Base-by-base conservation (phyloP, 257 asterid species). In the Cynanchum wilfordii region DNA sequence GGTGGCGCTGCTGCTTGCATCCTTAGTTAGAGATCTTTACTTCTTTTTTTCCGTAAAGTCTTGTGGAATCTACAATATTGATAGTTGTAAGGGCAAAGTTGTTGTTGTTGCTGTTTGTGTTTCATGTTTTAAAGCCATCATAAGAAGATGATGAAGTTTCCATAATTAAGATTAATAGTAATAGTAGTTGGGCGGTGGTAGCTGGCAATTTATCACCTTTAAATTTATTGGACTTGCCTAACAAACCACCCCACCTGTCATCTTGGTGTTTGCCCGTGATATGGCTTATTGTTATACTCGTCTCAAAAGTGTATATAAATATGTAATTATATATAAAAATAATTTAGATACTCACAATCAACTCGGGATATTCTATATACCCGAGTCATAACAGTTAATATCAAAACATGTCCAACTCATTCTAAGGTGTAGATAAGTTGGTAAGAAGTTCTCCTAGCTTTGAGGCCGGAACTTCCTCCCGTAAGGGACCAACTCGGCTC, bases 1-100 rank as follows among this genome's bases (percentile, higher is more conserved):
- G 33, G 15, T 7, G 80, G 82, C 19, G 68, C 47, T 33, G 68
- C 25, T 33, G 68, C 25, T 62, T 33, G 25, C 68, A 62, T 62
- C 68, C 19, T 62, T 33, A 12, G 8, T 30, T 44, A 33, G 3
- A 2, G 11, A 42, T 42, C 47, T 42, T 62, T 62, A 1, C 67
- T 30, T 2, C 33, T 30, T 30, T 30, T 30, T 59, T 59, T 56
- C 30, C 44, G 42, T 19, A 59, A 6, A 25, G 17, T 30, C 45
- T 60, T 60, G 19, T 58, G 36, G 27, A 6, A 60, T 60, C 68
- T 30, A 24, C 12, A 7, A 7, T 2, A 10, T 0, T 15, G 8
- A 16, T 2, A 62, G 25, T 62, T 33, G 24, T 30, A 33, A 44
- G 68, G 24, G 36, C 22, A 8, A 15, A 62, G 11, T 24, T 40